These are phyloP conservation scores for Penicillium subrubescens DNA, from an alignment of 495 filamentous ascomycete genomes.

Conservation along the genomic window DNA sequence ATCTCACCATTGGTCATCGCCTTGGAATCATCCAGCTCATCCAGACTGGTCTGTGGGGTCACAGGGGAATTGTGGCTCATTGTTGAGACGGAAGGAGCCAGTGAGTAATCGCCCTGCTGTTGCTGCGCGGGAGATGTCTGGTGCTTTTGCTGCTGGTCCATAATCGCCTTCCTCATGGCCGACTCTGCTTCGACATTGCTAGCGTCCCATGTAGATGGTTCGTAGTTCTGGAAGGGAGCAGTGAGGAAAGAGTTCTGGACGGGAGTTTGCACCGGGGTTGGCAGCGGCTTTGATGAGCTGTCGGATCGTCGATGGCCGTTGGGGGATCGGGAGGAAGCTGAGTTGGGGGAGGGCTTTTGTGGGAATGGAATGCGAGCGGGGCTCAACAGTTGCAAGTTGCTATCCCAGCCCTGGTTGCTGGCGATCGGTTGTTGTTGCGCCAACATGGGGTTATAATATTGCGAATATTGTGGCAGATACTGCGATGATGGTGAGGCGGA, in stretches of 20 bases:
- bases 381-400: slow-evolving; percentile 44
- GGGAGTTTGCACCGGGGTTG: slow-evolving; percentile 50
- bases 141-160: slow-evolving; percentile 53
- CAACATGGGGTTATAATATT: slow-evolving; percentile 47
- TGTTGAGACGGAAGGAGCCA: slow-evolving; percentile 57
- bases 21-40: slow-evolving; percentile 54
- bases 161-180: slow-evolving; percentile 56
- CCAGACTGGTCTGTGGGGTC: slow-evolving; percentile 56
- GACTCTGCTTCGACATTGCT: slow-evolving; percentile 47
- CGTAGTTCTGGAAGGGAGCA: slow-evolving; percentile 51
- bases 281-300: slow-evolving; percentile 46
- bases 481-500: slow-evolving; percentile 37
- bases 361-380: slow-evolving; percentile 40
- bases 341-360: slow-evolving; percentile 40
- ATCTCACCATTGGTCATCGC: slow-evolving; percentile 54
- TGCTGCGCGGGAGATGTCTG: slow-evolving; percentile 30
- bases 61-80: slow-evolving; percentile 58
- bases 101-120: slow-evolving; percentile 46
- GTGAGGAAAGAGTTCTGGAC: slow-evolving; percentile 47
- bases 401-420: slow-evolving; percentile 45
- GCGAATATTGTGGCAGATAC: slow-evolving; percentile 36
- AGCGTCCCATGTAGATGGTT: slow-evolving; percentile 44
- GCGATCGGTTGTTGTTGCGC: slow-evolving; percentile 43
- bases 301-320: slow-evolving; percentile 38
- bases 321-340: slow-evolving; percentile 32